phyloP scores from a whole-genome alignment of 192 early-diverging fungal genomes.

The Entomortierella lignicola region DNA sequence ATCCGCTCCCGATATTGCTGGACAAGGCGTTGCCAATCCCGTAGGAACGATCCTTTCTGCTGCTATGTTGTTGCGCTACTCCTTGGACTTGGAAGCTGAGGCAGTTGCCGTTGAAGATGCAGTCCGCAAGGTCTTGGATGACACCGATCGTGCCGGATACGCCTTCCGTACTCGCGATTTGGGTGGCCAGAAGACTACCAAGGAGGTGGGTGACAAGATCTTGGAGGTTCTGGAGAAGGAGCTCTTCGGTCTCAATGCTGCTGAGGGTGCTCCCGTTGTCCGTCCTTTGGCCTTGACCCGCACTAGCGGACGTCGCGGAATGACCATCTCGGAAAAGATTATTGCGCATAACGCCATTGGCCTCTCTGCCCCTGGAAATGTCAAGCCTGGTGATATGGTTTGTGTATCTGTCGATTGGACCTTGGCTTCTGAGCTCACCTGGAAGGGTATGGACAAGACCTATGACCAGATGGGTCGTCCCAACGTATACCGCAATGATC shows the following conservation, averaged over 20 bases:
- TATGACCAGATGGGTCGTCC: constrained; percentile 83
- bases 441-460: constrained; percentile 90
- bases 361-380: constrained; percentile 70
- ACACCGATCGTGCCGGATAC: constrained; percentile 71
- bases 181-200: constrained; percentile 85
- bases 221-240: constrained; percentile 73
- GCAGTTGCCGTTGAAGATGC: constrained; percentile 93
- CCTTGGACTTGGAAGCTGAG: constrained; percentile 89
- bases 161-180: constrained; percentile 92
- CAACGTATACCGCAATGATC: constrained; percentile 79
- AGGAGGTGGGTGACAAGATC: constrained; percentile 93
- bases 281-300: constrained; percentile 58
- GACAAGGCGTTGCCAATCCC: constrained; percentile 96
- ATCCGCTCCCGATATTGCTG: constrained; percentile 98
- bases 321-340: constrained; percentile 85
- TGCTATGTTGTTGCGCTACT: constrained; percentile 96
- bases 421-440: constrained; percentile 83
- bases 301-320: constrained; percentile 67
- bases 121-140: constrained; percentile 92
- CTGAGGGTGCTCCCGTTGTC: constrained; percentile 33
- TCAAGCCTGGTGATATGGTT: constrained; percentile 83
- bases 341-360: constrained; percentile 81
- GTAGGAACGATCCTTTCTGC: constrained; percentile 96
- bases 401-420: constrained; percentile 88
- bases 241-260: constrained; percentile 67